Percentiles rank a stretch among this genome's conserved stretches.
These are phyloP conservation scores for Kwoniella botswanensis DNA, from an alignment of 768 basidiomycete genomes.

Conservation along the genomic window DNA sequence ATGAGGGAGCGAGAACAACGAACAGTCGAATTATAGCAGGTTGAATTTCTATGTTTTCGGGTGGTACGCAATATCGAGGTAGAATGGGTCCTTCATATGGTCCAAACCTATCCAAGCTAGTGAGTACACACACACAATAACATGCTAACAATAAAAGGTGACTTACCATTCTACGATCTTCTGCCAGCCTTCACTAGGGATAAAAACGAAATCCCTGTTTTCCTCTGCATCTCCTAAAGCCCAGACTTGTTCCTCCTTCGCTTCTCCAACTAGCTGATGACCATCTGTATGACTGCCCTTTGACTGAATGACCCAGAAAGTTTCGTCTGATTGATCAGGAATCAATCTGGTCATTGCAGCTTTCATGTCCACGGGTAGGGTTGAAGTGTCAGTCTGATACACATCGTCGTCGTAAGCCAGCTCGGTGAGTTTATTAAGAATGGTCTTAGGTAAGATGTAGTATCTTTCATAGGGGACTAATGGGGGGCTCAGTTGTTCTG, in stretches of 20 bases:
- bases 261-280: conserved; percentile 49
- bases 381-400: not conserved
- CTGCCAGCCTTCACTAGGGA: conserved; percentile 75
- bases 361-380: not conserved
- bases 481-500: conserved; percentile 34
- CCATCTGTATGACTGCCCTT: conserved; percentile 1
- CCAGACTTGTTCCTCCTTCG: conserved; percentile 28
- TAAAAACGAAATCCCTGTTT: conserved; percentile 71
- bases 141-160: not conserved
- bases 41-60: conserved; percentile 37
- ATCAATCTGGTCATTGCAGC: conserved; percentile 18
- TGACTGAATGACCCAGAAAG: conserved; percentile 59
- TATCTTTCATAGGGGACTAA: conserved; percentile 32
- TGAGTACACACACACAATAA: conserved; percentile 1
- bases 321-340: conserved; percentile 57
- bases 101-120: conserved; percentile 70
- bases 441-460: conserved; percentile 36
- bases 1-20: conserved; percentile 22
- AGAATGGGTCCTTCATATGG: conserved; percentile 56
- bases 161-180: conserved; percentile 73
- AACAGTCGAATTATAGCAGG: conserved; percentile 40
- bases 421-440: conserved; percentile 29
- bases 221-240: conserved; percentile 61
- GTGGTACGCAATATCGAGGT: conserved; percentile 32
- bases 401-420: conserved; percentile 60